Evolutionary conservation across 202 grass and related monocot species (phyloP).

Genomic region (Elaeis oleifera): DNA sequence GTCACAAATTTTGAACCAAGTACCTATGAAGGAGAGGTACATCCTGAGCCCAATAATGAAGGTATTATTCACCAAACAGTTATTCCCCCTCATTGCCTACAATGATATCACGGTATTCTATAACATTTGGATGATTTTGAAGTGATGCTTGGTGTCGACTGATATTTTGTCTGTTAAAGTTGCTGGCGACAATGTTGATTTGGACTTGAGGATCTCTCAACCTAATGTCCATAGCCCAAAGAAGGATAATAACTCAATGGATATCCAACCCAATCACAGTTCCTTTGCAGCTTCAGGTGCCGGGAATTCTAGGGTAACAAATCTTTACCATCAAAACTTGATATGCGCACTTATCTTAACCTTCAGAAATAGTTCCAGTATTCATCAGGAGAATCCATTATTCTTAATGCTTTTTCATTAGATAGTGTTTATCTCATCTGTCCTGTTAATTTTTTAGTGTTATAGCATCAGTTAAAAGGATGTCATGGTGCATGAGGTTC

Average conservation of each 20-base stretch:
- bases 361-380: too few relatives aligned
- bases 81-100: neutral
- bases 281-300: neutral
- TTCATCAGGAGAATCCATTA: too few relatives aligned
- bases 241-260: neutral
- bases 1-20: slow-evolving; percentile 21
- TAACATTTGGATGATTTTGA: slow-evolving; percentile 1
- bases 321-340: too few relatives aligned
- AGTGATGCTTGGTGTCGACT: neutral
- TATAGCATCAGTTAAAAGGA: too few relatives aligned
- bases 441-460: too few relatives aligned
- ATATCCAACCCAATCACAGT: neutral
- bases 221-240: slow-evolving; percentile 2
- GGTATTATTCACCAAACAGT: neutral
- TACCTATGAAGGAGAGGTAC: slow-evolving; percentile 1
- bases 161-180: neutral
- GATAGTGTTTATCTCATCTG: too few relatives aligned
- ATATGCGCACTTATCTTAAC: too few relatives aligned
- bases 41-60: slow-evolving; percentile 5
- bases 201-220: slow-evolving; percentile 22
- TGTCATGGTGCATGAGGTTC: too few relatives aligned
- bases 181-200: slow-evolving; percentile 2
- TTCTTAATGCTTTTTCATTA: too few relatives aligned
- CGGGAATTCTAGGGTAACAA: slow-evolving; percentile 1
- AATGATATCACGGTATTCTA: neutral